Evolutionary conservation across 108 stramenopile genomes (phyloP), one percentile per base, ranked within the genome.

Genomic region (Nitzschia sp.): DNA sequence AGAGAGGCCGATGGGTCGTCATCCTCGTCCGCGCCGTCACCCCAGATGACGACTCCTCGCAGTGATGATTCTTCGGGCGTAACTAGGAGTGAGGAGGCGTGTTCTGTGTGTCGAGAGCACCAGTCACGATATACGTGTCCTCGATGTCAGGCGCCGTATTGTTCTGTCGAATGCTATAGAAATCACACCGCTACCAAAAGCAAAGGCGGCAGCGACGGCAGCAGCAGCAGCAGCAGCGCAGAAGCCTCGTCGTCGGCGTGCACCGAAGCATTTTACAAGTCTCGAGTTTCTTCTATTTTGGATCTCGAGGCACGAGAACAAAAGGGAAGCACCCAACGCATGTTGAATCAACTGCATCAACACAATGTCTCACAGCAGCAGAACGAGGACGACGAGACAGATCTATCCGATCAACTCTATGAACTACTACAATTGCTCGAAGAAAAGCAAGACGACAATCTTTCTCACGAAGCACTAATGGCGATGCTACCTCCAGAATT

Each of bases 111-210:
- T 36, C 25, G 55, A 23, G 50, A 54, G 26, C 48, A 80, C 25
- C 34, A 52, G 28, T 63, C 83, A n/a, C 71, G 75, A 19, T 85
- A 85, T 56, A 68, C 55, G 15, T 85, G 83, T 52, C 83, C 83
- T 25, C 63, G 61, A 31, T 80, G 83, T 67, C 45, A 63, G 15
- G 59, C 67, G 1, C 76, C 76, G 8, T 85, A 85, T 56, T 85
- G 83, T 66, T 80, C 79, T 8, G 53, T 75, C 5, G 66, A 29
- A 23, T 85, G 83, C 27, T 85, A 72, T 59, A 70, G 65, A 22
- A 60, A 57, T 30, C 83, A 84, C 50, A 62, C 53, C 30, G 33
- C 13, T 1, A 9, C 36, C 4, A 38, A 38, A 0, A 30, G 23
- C 29, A 35, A 16, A 5, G 15, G 26, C 19, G 29, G 23, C 29